Conservation (phyloP, 2,329 filamentous ascomycete species). For the Colletotrichum agaves region DNA sequence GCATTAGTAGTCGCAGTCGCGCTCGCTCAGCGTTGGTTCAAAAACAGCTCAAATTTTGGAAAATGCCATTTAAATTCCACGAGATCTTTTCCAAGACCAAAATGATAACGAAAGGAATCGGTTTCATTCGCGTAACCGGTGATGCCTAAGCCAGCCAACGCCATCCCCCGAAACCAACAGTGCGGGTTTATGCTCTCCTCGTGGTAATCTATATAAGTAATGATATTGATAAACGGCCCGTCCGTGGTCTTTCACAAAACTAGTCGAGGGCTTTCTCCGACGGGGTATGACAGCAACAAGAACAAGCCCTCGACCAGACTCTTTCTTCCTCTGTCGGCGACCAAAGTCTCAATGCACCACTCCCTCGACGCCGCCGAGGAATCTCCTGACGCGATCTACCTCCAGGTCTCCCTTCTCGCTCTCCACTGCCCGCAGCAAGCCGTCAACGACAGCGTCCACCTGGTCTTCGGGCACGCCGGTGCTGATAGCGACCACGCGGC, state of each 20-base stretch:
- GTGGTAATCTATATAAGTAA: not conserved
- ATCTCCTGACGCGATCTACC: conserved; percentile 79
- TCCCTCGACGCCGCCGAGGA: conserved; percentile 81
- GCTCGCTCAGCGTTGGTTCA: no score
- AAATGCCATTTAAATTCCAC: not conserved
- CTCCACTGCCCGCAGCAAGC: conserved; percentile 86
- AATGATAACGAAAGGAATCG: not conserved
- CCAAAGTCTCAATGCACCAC: conserved; percentile 52
- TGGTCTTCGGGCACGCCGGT: conserved; percentile 81
- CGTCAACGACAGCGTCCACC: conserved; percentile 83
- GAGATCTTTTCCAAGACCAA: not conserved
- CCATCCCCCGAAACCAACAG: not conserved
- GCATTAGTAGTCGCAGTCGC: not conserved
- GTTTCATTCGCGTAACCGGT: not conserved
- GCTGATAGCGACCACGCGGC: conserved; percentile 87
- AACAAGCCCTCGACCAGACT: not conserved
- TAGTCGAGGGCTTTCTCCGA: not conserved
- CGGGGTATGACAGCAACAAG: conserved; percentile 31
- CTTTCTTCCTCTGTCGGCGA: not conserved
- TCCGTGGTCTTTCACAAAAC: not conserved
- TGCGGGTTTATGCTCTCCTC: conserved; percentile 3
- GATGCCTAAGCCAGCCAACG: not conserved
- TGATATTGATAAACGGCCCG: not conserved
- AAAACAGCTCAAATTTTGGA: not conserved
- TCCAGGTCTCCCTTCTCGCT: conserved; percentile 84